Evolutionary conservation across 768 basidiomycete species (phyloP).

Genomic region (Auriscalpium vulgare): DNA sequence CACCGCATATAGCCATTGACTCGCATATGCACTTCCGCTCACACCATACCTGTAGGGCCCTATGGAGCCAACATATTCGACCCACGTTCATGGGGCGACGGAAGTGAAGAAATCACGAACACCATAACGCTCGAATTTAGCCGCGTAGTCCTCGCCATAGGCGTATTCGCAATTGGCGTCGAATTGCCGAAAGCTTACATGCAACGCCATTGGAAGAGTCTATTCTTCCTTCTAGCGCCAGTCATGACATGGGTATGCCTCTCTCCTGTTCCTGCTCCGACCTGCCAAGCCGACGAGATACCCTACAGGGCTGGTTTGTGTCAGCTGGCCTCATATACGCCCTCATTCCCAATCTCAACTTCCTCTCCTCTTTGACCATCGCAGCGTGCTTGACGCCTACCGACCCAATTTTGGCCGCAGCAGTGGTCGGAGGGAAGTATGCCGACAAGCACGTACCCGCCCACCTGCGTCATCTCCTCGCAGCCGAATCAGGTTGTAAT

Average conservation of each 20-base stretch:
- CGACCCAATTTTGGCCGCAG: conserved; percentile 88
- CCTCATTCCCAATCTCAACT: conserved; percentile 82
- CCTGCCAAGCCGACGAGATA: not conserved
- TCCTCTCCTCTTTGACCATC: conserved; percentile 83
- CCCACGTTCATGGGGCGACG: conserved; percentile 65
- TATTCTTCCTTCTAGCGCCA: conserved; percentile 76
- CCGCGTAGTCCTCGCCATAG: conserved; percentile 88
- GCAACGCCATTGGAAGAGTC: conserved; percentile 83
- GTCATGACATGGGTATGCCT: conserved; percentile 76
- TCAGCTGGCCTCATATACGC: conserved; percentile 88
- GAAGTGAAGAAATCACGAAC: conserved; percentile 44
- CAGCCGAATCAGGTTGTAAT: conserved; percentile 85
- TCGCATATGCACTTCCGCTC: not conserved
- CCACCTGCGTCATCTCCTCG: conserved; percentile 59
- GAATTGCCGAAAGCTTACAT: conserved; percentile 97
- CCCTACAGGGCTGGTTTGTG: conserved; percentile 82
- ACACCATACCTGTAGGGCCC: conserved; percentile 44
- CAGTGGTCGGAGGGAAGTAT: conserved; percentile 92
- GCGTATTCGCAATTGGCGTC: conserved; percentile 96
- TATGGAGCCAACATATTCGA: conserved; percentile 77
- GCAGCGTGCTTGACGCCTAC: conserved; percentile 93
- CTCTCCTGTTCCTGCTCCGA: not conserved
- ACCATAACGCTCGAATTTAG: conserved; percentile 86
- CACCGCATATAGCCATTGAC: no score
- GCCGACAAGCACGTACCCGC: conserved; percentile 95